These are phyloP conservation scores for Mycothermus thermophilus DNA, from an alignment of 495 filamentous ascomycete species.

Conservation along the genomic window DNA sequence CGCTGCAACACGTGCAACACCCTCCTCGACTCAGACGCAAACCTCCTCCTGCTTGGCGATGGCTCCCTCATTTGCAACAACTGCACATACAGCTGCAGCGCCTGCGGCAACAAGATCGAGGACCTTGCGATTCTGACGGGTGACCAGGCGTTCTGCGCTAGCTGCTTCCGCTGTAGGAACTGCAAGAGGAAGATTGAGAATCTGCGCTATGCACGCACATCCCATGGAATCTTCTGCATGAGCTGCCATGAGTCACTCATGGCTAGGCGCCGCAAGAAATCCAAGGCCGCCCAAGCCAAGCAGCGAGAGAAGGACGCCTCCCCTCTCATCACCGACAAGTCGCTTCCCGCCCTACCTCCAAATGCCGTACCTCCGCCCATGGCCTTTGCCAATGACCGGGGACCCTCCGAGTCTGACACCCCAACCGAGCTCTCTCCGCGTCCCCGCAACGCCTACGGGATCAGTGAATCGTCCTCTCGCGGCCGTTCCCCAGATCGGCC, in stretches of 20 bases:
- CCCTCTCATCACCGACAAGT: constrained; percentile 75
- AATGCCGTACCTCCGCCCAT: constrained; percentile 48
- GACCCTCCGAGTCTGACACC: constrained; percentile 63
- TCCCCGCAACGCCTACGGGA: constrained; percentile 38
- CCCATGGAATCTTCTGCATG: constrained; percentile 99
- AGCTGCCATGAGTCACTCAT: constrained; percentile 97
- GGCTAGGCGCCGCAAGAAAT: constrained; percentile 84
- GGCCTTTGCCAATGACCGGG: constrained; percentile 48
- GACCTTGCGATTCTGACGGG: constrained; percentile 95
- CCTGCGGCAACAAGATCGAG: constrained; percentile 95
- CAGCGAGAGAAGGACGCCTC: constrained; percentile 45
- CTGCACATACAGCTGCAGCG: constrained; percentile 98
- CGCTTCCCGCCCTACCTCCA: constrained; percentile 79
- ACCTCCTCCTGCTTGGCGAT: constrained; percentile 91
- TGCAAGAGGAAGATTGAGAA: constrained; percentile 99
- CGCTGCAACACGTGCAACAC: constrained; percentile 93
- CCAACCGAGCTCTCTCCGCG: constrained; percentile 59
- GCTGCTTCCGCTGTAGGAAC: constrained; percentile 93
- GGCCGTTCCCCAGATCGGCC: constrained; percentile 36
- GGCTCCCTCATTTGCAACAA: constrained; percentile 98
- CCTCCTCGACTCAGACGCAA: constrained; percentile 94
- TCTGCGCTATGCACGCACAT: constrained; percentile 90
- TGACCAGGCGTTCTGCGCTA: constrained; percentile 97
- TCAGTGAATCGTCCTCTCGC: constrained; percentile 34
- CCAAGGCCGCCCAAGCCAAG: constrained; percentile 50